Evolutionary conservation across 306 rosid genomes (phyloP), one percentile per base, ranked within the genome.

Genomic region (Medicago arabica): DNA sequence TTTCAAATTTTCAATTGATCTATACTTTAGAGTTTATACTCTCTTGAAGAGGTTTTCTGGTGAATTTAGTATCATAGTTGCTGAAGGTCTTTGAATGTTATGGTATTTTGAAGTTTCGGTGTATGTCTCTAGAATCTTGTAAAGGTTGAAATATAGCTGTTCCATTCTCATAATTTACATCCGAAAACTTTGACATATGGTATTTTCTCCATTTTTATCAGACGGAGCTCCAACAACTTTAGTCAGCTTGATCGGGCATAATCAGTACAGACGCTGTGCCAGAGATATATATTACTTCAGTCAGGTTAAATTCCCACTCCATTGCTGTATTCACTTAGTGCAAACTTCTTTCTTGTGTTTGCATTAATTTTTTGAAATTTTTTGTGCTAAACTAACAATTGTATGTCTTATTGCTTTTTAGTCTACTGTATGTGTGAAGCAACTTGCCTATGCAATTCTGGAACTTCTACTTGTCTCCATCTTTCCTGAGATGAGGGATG

Each of bases 161-260:
- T 54, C 39, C 61, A 50, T 67, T 54, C 59, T 54, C 53, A 28
- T 25, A 76, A 67, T 59, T 66, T 60, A 36, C 79, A 67, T 76
- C 13, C 16, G 38, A 54, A 46, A 53, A 68, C 31, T 67, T 38
- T 64, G 38, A 85, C 31, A 51, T 15, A 4, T 74, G 40, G 64
- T 28, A 44, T 73, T 80, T 47, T 74, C 72, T 50, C 64, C 8
- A 13, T 65, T 80, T 77, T 84, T 67, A 70, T 62, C 89, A 96
- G 99, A 86, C 77, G 97, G 98, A 78, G 92, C 97, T 84, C 99
- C 99, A 7, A 66, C 98, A 54, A 75, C 99, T 19, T 82, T 96
- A 75, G 99, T 96, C 71, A 82, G 98, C 89, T 80, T 96, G 88
- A 88, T 96, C 36, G 99, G 99, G 39, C 75, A 80, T 25, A 92